Evolutionary conservation across 345 rosid species (phyloP).

Genomic region (Gossypium sturtianum): DNA sequence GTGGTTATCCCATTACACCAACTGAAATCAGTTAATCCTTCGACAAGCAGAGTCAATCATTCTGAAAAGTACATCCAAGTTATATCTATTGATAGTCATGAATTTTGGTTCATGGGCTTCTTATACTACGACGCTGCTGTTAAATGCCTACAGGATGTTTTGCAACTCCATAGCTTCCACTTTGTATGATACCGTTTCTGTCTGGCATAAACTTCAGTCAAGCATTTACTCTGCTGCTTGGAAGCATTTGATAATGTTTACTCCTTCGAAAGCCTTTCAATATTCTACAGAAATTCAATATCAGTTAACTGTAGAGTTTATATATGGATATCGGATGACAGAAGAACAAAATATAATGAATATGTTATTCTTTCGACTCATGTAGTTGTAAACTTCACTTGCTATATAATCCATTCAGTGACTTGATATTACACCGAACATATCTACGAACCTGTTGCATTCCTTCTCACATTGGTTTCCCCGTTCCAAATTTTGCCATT

Average conservation of each 20-base stretch:
- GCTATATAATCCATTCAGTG: slow-evolving; percentile 11
- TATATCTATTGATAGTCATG: slow-evolving; percentile 48
- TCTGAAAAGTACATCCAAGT: slow-evolving; percentile 64
- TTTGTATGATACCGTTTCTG: slow-evolving; percentile 27
- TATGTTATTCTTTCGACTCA: background rate
- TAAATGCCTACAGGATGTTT: slow-evolving; percentile 33
- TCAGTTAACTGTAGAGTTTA: slow-evolving; percentile 13
- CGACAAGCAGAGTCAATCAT: slow-evolving; percentile 40
- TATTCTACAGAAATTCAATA: slow-evolving; percentile 13
- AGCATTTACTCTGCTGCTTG: background rate
- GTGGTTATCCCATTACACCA: slow-evolving; percentile 60
- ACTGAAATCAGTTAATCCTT: slow-evolving; percentile 52
- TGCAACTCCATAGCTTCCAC: slow-evolving; percentile 26
- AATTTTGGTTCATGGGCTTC: slow-evolving; percentile 72
- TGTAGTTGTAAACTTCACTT: slow-evolving; percentile 14
- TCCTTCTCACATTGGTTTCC: background rate
- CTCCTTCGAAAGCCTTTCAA: slow-evolving; percentile 3
- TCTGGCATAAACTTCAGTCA: background rate
- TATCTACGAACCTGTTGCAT: background rate
- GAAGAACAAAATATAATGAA: background rate
- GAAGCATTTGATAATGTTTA: background rate
- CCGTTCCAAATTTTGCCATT: background rate
- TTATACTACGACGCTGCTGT: slow-evolving; percentile 46
- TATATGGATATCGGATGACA: background rate
- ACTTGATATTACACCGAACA: background rate